A percentile compares a stretch with the other conserved stretches of the same genome.
Conservation (phyloP, 2,329 filamentous ascomycete species). For the Colletotrichum aenigma region DNA sequence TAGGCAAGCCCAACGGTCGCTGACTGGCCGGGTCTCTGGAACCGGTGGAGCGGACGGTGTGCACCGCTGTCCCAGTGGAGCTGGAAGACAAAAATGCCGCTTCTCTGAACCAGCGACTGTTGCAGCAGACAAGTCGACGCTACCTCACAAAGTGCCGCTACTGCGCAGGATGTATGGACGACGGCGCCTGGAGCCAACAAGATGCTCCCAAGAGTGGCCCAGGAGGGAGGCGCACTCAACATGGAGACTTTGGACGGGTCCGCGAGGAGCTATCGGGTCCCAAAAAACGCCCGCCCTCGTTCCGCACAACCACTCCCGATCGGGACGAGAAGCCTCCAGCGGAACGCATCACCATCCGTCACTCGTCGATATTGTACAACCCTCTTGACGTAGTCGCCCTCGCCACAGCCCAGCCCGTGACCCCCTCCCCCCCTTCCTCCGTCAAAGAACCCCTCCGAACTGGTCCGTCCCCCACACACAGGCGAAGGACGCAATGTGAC, state of each 20-base stretch:
- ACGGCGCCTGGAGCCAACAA: background rate
- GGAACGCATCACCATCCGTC: slow-evolving; percentile 5
- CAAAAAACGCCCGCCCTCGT: background rate
- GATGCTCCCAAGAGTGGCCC: background rate
- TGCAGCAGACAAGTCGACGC: slow-evolving; percentile 1
- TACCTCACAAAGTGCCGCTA: background rate
- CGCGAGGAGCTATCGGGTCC: background rate
- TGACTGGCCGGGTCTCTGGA: slow-evolving; percentile 1
- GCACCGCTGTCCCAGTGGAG: slow-evolving; percentile 6
- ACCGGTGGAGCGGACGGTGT: slow-evolving; percentile 7
- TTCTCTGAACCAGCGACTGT: background rate
- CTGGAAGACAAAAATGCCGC: slow-evolving; percentile 10
- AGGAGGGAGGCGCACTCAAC: background rate
- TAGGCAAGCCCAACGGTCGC: background rate
- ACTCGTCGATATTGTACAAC: slow-evolving; percentile 1
- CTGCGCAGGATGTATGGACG: background rate
- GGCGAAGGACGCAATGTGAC: background rate
- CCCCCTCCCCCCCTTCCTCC: background rate
- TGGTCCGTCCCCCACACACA: background rate
- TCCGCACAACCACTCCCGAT: slow-evolving; percentile 3
- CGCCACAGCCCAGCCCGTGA: slow-evolving; percentile 11
- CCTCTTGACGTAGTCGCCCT: slow-evolving; percentile 16
- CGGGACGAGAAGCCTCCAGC: background rate
- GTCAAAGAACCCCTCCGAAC: background rate
- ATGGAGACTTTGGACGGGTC: background rate